A percentile compares a stretch with the other conserved stretches of the same genome.
Evolutionary conservation across 257 asterid genomes (phyloP).

Genomic region (Salvia rosmarinus): DNA sequence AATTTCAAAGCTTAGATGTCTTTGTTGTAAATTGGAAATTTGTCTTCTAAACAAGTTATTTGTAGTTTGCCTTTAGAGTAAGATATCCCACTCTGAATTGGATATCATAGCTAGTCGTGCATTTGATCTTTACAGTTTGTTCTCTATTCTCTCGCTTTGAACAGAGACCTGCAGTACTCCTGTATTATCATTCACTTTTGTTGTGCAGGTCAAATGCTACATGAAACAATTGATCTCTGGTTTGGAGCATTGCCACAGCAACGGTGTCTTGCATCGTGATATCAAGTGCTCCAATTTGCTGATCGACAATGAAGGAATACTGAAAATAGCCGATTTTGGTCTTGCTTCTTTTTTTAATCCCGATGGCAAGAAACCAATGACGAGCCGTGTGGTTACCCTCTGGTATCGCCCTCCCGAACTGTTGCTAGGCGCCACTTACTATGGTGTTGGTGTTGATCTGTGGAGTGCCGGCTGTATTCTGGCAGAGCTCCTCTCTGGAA

Average conservation of each 20-base stretch:
- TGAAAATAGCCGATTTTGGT: constrained; percentile 94
- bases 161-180: neutral
- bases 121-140: too few relatives aligned
- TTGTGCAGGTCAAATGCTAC: constrained; percentile 79
- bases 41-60: neutral
- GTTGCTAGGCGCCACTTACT: constrained; percentile 75
- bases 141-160: neutral
- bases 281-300: constrained; percentile 89
- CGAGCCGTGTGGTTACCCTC: constrained; percentile 90
- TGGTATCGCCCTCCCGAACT: constrained; percentile 99
- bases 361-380: constrained; percentile 66
- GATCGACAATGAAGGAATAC: constrained; percentile 68
- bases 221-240: constrained; percentile 85
- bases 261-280: constrained; percentile 92
- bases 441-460: constrained; percentile 85
- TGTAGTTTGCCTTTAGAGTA: neutral
- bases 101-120: too few relatives aligned
- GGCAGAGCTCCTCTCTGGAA: constrained; percentile 82
- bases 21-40: neutral
- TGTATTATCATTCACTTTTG: constrained; percentile 6
- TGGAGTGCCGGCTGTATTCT: constrained; percentile 99
- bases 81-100: too few relatives aligned
- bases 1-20: neutral
- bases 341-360: constrained; percentile 78
- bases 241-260: constrained; percentile 89